Evolutionary conservation across 2,329 filamentous ascomycete species (phyloP), one percentile per base, ranked within the genome.

Genomic region (Apiospora phragmitis): DNA sequence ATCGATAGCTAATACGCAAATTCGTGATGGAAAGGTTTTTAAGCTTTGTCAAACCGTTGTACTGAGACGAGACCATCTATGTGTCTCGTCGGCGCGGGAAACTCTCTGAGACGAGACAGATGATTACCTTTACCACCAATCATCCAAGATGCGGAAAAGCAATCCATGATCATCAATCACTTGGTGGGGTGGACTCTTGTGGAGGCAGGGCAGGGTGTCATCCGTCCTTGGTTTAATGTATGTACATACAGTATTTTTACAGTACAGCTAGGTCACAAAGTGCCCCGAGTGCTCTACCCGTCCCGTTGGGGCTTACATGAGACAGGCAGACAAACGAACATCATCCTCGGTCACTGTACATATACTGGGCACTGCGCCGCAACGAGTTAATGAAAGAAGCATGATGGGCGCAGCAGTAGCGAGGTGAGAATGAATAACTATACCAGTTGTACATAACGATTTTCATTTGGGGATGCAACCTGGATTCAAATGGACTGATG

Each of bases 251-350:
- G n/a, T n/a, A n/a, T 35, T 38, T 38, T 62, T n/a, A 38, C n/a
- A n/a, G 16, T 21, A 35, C 55, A 24, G 55, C 55, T 38, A n/a
- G 55, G 55, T 14, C 55, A 62, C 55, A 38, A 35, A 35, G 55
- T 38, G 55, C 55, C 55, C 55, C 55, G 55, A 62, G 55, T 62
- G 55, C 21, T 18, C 55, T 62, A 62, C 55, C 55, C 55, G 55
- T 62, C 21, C 55, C 55, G 55, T 38, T 38, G 55, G 32, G 38
- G 55, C 55, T 62, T 62, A 62, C 55, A 62, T 62, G 29, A 62
- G 55, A 62, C 55, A 21, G 55, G 18, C 55, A n/a, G 29, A n/a
- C 51, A 32, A 16, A 29, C 26, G 29, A 59, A 59, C 29, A 59
- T 35, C 5, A 14, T 32, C 32, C 26, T 32, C n/a, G n/a, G n/a